Base-by-base conservation (phyloP, 805 yeast species). In the Ogataea angusta region DNA sequence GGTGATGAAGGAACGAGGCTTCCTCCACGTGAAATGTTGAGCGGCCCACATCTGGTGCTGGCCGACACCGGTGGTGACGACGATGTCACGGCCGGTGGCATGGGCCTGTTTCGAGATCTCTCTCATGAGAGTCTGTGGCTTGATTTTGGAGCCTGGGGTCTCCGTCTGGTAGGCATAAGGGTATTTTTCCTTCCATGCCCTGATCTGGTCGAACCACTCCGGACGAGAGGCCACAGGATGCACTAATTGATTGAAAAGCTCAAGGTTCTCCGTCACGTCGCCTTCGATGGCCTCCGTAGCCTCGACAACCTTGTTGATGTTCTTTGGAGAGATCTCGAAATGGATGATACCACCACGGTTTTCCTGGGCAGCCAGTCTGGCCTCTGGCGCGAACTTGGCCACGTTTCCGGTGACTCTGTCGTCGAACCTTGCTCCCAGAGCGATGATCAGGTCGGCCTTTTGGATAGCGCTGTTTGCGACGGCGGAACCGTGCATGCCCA, bases 1-100 rank as follows among this genome's bases (percentile, higher is more conserved):
- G n/a, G 98, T 89, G 64, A 91, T 85, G 71, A 93, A 83, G 36
- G 95, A 75, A 66, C 98, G 80, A 56, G 99, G 99, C 48, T 76
- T 69, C 47, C 81, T 83, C 96, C 97, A 91, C 38, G 89, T 79
- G 80, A 85, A 90, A 67, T 89, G 90, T 71, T 93, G 99, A 21
- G 98, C 98, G 27, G 98, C 95, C 99, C 99, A 91, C 99, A 91
- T 91, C 73, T 91, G 99, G 75, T 91, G 99, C 74, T 93, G 99
- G 46, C 99, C 99, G 38, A 93, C 98, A 75, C 99, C 99, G 26
- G 99, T 93, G 39, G 98, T 85, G 54, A 91, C 83, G 55, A 90
- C 78, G 44, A 87, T 89, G 54, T 85, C 90, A 59, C 78, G 85
- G 49, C 72, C 72, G 41, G 75, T 73, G 40, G 70, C 76, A 36